Evolutionary conservation across 495 filamentous ascomycete species (phyloP).

Genomic region (Jackrogersella minutella): DNA sequence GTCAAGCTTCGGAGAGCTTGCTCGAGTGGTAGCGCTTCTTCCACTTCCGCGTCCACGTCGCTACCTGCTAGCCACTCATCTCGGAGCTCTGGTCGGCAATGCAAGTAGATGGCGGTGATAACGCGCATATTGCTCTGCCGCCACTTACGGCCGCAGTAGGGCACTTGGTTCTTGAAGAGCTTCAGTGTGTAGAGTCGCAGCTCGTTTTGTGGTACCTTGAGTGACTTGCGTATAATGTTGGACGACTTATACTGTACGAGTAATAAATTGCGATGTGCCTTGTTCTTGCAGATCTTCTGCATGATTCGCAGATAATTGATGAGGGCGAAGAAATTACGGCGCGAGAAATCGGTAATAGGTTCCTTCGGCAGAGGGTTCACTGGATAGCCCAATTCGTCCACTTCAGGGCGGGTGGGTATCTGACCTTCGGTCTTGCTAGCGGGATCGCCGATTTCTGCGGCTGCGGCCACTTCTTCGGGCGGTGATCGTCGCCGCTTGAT

Average conservation of each 20-base stretch:
- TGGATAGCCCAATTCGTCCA: slow-evolving; percentile 88
- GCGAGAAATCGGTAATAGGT: slow-evolving; percentile 88
- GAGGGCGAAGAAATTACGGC: slow-evolving; percentile 90
- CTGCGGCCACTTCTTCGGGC: slow-evolving; percentile 36
- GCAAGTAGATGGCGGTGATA: slow-evolving; percentile 94
- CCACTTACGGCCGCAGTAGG: slow-evolving; percentile 98
- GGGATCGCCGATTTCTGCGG: slow-evolving; percentile 28
- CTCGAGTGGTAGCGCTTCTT: slow-evolving; percentile 89
- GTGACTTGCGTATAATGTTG: slow-evolving; percentile 83
- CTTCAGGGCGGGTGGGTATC: slow-evolving; percentile 68
- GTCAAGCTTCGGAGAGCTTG: slow-evolving; percentile 86
- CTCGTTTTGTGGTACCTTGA: slow-evolving; percentile 88
- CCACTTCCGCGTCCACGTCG: slow-evolving; percentile 90
- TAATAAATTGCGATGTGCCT: slow-evolving; percentile 90
- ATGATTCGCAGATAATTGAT: slow-evolving; percentile 95
- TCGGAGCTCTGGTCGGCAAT: slow-evolving; percentile 88
- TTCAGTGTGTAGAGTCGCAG: slow-evolving; percentile 95
- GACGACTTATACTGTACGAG: slow-evolving; percentile 94
- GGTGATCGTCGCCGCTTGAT: slow-evolving; percentile 67
- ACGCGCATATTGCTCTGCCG: slow-evolving; percentile 97
- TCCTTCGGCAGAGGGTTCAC: slow-evolving; percentile 68
- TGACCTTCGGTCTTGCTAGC: slow-evolving; percentile 42
- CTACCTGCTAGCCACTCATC: slow-evolving; percentile 95
- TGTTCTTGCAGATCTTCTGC: slow-evolving; percentile 95
- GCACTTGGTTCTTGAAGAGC: slow-evolving; percentile 96